Conservation (phyloP, 1,284 basidiomycete species). For the Coniferiporia weirii region DNA sequence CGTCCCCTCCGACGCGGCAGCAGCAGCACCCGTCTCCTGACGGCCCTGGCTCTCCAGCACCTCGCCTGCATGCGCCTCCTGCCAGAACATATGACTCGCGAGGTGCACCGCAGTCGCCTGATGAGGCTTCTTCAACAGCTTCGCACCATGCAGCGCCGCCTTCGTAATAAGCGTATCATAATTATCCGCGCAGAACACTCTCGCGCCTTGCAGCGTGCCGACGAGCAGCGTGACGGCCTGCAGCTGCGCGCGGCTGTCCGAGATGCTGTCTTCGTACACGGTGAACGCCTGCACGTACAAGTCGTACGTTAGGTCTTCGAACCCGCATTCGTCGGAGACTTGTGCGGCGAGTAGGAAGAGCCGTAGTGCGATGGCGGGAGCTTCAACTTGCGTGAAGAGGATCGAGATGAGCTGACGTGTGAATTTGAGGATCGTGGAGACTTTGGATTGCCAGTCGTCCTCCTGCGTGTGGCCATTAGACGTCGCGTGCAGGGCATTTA, state of each 20-base stretch:
- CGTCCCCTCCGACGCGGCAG: slow-evolving; percentile 42
- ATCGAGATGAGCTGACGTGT: slow-evolving; percentile 87
- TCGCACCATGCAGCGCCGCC: slow-evolving; percentile 89
- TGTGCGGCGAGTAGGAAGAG: slow-evolving; percentile 93
- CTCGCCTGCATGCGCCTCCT: slow-evolving; percentile 49
- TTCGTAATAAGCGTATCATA: slow-evolving; percentile 96
- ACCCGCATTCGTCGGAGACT: slow-evolving; percentile 86
- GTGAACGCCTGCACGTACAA: slow-evolving; percentile 94
- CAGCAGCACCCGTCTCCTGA: slow-evolving; percentile 33
- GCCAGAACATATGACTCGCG: slow-evolving; percentile 97
- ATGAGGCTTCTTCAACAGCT: slow-evolving; percentile 93
- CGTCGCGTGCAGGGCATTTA: not conserved
- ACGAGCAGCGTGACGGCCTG: slow-evolving; percentile 93
- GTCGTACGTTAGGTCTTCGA: slow-evolving; percentile 92
- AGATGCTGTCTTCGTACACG: slow-evolving; percentile 93
- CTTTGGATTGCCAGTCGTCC: slow-evolving; percentile 78
- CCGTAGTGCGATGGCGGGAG: slow-evolving; percentile 83
- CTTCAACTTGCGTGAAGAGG: slow-evolving; percentile 86
- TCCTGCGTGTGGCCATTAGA: slow-evolving; percentile 43
- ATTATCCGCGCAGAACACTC: slow-evolving; percentile 86
- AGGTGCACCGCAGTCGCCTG: slow-evolving; percentile 91
- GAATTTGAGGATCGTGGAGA: slow-evolving; percentile 84
- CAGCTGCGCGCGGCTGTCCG: slow-evolving; percentile 86
- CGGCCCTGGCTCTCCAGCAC: slow-evolving; percentile 32
- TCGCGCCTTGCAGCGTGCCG: slow-evolving; percentile 75